These are phyloP conservation scores for Colletotrichum neosansevieriae DNA, from an alignment of 2,329 filamentous ascomycete species.

Conservation along the genomic window DNA sequence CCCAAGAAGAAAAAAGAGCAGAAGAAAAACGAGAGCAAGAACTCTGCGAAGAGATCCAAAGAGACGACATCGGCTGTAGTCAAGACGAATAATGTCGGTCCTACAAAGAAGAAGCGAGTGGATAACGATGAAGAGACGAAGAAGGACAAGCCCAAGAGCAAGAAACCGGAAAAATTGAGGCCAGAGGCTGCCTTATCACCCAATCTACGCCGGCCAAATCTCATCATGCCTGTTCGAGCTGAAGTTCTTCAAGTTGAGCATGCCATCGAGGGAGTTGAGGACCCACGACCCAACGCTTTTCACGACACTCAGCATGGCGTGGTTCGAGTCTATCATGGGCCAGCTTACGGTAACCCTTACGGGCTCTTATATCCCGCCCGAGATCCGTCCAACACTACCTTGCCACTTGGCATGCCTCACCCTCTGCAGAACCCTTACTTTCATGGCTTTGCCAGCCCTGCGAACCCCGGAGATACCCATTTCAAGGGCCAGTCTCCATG, in stretches of 20 bases:
- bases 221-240: slow-evolving; percentile 61
- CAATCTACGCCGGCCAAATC: slow-evolving; percentile 54
- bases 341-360: slow-evolving; percentile 64
- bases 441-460: slow-evolving; percentile 51
- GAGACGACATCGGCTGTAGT: not conserved
- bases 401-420: slow-evolving; percentile 58
- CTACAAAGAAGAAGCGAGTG: slow-evolving; percentile 7
- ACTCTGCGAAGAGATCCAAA: slow-evolving; percentile 36
- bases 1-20: slow-evolving; percentile 39
- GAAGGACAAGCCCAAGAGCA: slow-evolving; percentile 34
- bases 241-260: slow-evolving; percentile 68
- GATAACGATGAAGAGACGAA: slow-evolving; percentile 8
- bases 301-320: slow-evolving; percentile 65
- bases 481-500: slow-evolving; percentile 35
- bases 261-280: slow-evolving; percentile 62
- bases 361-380: slow-evolving; percentile 60
- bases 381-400: slow-evolving; percentile 46
- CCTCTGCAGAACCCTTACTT: slow-evolving; percentile 58
- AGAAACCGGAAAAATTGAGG: slow-evolving; percentile 42
- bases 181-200: slow-evolving; percentile 45
- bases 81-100: slow-evolving; percentile 30
- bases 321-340: slow-evolving; percentile 69
- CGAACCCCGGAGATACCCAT: slow-evolving; percentile 34
- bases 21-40: slow-evolving; percentile 25
- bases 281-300: slow-evolving; percentile 71